phyloP scores from a whole-genome alignment of 2,329 filamentous ascomycete genomes.

The Apiospora pterosperma region DNA sequence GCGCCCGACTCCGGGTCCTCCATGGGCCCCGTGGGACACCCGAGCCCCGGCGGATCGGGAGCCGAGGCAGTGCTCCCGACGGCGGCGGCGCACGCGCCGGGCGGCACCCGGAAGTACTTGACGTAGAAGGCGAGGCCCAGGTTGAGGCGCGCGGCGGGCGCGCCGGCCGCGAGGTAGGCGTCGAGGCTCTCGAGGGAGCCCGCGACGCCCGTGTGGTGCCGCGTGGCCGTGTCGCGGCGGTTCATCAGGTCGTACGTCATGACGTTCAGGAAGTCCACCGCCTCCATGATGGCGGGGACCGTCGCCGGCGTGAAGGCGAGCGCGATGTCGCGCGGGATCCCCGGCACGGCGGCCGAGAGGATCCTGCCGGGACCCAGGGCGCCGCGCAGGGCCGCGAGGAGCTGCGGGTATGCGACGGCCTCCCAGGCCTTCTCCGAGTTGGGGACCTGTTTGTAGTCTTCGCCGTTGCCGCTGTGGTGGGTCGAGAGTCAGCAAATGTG shows the following conservation, averaged over 20 bases:
- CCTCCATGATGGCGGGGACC: conserved; percentile 54
- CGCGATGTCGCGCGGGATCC: conserved; percentile 56
- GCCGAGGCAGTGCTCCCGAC: conserved; percentile 31
- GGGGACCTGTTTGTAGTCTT: conserved; percentile 62
- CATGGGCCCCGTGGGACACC: conserved; percentile 56
- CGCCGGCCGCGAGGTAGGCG: conserved; percentile 56
- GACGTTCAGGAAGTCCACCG: conserved; percentile 65
- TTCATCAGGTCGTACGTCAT: conserved; percentile 76
- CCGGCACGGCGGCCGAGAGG: conserved; percentile 66
- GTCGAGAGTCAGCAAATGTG: background rate
- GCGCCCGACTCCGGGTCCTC: conserved; percentile 57
- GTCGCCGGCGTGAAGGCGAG: conserved; percentile 59
- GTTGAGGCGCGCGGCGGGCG: conserved; percentile 53
- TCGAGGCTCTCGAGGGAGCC: conserved; percentile 51
- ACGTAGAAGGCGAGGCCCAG: conserved; percentile 67
- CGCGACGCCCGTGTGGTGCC: conserved; percentile 56
- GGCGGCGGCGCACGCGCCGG: conserved; percentile 36
- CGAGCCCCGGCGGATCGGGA: conserved; percentile 18
- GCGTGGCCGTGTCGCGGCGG: conserved; percentile 59
- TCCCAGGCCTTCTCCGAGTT: conserved; percentile 58
- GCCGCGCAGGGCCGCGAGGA: conserved; percentile 55
- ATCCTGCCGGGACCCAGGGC: conserved; percentile 56
- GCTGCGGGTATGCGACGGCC: conserved; percentile 57
- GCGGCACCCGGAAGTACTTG: conserved; percentile 59
- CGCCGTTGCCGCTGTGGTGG: conserved; percentile 56